Percentiles rank a stretch among this genome's conserved stretches.
These are phyloP conservation scores for Penicillium canescens DNA, from an alignment of 495 filamentous ascomycete species.

Conservation along the genomic window DNA sequence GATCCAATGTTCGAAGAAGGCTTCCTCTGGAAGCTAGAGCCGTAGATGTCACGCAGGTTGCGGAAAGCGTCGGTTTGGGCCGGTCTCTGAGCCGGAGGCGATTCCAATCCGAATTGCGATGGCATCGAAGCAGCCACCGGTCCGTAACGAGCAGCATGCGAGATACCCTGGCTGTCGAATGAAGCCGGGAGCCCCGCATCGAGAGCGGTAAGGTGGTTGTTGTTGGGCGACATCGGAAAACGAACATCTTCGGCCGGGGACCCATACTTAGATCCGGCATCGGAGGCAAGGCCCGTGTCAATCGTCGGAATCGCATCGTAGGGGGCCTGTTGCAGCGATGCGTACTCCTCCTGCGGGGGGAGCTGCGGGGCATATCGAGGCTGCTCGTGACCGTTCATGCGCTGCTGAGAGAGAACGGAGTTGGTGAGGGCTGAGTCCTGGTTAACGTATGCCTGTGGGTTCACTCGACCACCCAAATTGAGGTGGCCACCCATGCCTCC, in stretches of 20 bases:
- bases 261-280: conserved; percentile 77
- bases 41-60: conserved; percentile 81
- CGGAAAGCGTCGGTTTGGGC: conserved; percentile 72
- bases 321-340: conserved; percentile 41
- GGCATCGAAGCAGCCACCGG: conserved; percentile 93
- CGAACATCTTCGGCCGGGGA: conserved; percentile 81
- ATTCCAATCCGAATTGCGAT: conserved; percentile 88
- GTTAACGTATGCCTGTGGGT: conserved; percentile 62
- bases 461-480: conserved; percentile 70
- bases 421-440: conserved; percentile 79
- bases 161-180: conserved; percentile 95
- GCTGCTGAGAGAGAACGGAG: conserved; percentile 76
- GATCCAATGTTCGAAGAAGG: conserved; percentile 58
- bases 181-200: conserved; percentile 94
- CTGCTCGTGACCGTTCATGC: conserved; percentile 46
- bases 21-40: conserved; percentile 56
- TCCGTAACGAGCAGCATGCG: conserved; percentile 83
- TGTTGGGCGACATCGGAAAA: conserved; percentile 69
- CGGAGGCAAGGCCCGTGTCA: conserved; percentile 76
- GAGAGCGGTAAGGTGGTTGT: conserved; percentile 71
- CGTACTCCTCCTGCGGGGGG: conserved; percentile 41
- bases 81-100: conserved; percentile 63
- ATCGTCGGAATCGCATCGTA: conserved; percentile 69
- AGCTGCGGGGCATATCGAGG: conserved; percentile 40
- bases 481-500: conserved; percentile 53